A percentile compares a stretch with the other conserved stretches of the same genome.
Conservation (phyloP, 352 stramenopile species). For the Pythium guiyangense region DNA sequence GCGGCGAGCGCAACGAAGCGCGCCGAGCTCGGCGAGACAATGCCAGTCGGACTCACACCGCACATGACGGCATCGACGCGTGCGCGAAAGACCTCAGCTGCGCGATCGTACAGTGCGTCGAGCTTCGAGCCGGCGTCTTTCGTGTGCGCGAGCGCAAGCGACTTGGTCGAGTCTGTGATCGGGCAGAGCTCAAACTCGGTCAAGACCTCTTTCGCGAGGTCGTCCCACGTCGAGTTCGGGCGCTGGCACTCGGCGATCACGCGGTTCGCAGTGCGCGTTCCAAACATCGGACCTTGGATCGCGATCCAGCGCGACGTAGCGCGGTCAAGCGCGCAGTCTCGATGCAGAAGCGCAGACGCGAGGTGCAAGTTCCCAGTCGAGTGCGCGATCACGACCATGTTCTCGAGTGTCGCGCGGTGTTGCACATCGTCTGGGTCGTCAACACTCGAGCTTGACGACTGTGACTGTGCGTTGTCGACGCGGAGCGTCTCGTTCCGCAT, state of each 20-base stretch:
- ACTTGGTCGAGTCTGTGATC: constrained; percentile 6
- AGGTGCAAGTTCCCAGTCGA: constrained; percentile 39
- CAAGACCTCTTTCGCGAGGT: constrained; percentile 4
- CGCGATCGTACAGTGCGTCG: constrained; percentile 12
- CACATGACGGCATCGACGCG: constrained; percentile 18
- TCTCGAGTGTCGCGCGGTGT: constrained; percentile 4
- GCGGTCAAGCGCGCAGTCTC: constrained; percentile 16
- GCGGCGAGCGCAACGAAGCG: constrained; percentile 12
- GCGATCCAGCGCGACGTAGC: constrained; percentile 18
- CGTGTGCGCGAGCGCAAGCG: not conserved
- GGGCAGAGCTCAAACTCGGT: constrained; percentile 8
- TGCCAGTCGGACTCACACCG: constrained; percentile 21
- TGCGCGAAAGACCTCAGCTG: not conserved
- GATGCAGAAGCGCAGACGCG: constrained; percentile 17
- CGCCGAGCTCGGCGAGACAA: constrained; percentile 16
- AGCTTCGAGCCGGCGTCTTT: not conserved
- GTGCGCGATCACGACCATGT: constrained; percentile 29
- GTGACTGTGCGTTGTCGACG: not conserved
- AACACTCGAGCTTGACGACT: not conserved
- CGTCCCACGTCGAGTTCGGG: constrained; percentile 10
- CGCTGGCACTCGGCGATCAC: constrained; percentile 7
- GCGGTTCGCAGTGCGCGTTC: constrained; percentile 8
- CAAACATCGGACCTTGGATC: constrained; percentile 21
- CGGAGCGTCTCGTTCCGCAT: constrained; percentile 5
- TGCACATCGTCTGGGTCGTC: not conserved